Evolutionary conservation across 2,329 filamentous ascomycete species (phyloP), one percentile per base, ranked within the genome.

Genomic region (Parascedosporium putredinis): DNA sequence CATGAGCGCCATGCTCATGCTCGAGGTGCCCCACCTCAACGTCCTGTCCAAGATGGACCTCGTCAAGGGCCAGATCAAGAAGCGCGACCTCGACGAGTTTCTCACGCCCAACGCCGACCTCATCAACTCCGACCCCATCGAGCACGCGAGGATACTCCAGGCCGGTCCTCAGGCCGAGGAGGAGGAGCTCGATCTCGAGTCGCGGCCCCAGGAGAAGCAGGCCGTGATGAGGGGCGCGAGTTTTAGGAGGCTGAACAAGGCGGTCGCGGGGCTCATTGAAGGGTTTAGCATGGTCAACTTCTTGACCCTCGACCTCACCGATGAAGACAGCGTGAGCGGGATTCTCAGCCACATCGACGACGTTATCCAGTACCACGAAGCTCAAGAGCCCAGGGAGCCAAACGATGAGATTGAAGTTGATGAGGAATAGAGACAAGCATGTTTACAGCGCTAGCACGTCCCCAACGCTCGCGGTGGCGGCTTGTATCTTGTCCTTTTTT

Each of bases 1-100:
- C 56, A 97, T 98, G 93, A 94, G 87, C 60, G 90, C 93, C 55
- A 98, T 98, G 93, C 81, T 98, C 60, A 93, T 97, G 88, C 79
- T 98, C 55, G 93, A 97, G 68, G 81, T 97, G 55, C 93, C 93
- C 4, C 93, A 98, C 63, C 81, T 98, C 62, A 98, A 98, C 64
- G 85, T 98, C 53, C 72, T 98, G 50, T 94, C 86, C 62, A 98
- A 98, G 71, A 97, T 97, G 90, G 93, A 98, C 64, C 78, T 97
- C 53, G 82, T 97, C 56, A 93, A 93, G 64, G 88, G 87, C 34
- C 87, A 93, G 66, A 79, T 97, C 23, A 83, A 83, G 52, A 88
- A 88, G 66, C 85, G 85, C 64, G 89, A 97, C 58, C 64, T 98
- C 53, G 94, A 94, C 69, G 78, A 88, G 20, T 98, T 95, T 62